Evolutionary conservation across 1,139 yeast species (phyloP).

Genomic region (Candida tropicalis): DNA sequence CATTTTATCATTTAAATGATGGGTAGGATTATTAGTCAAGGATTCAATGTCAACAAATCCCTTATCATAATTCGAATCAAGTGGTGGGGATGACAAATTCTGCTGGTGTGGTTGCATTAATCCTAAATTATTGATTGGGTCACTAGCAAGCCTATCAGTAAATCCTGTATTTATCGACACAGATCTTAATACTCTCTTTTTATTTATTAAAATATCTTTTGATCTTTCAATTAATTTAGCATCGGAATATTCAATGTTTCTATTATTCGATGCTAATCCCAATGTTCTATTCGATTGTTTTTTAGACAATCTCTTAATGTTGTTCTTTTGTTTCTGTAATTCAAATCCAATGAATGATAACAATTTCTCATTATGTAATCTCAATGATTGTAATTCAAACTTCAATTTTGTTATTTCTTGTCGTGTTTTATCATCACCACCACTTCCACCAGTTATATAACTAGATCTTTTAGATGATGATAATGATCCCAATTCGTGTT

Average conservation of each 20-base stretch:
- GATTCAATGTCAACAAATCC: constrained; percentile 6
- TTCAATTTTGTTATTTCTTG: constrained; percentile 56
- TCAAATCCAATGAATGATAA: constrained; percentile 61
- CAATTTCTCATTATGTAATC: constrained; percentile 57
- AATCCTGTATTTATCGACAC: constrained; percentile 48
- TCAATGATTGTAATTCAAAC: constrained; percentile 56
- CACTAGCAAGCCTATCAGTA: constrained; percentile 7
- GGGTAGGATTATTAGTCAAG: constrained; percentile 5
- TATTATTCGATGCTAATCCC: constrained; percentile 6
- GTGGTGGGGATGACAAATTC: no score
- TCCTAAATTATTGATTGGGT: constrained; percentile 12
- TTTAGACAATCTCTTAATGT: constrained; percentile 43
- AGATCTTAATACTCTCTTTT: constrained; percentile 47
- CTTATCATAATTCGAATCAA: background rate
- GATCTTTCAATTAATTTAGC: constrained; percentile 52
- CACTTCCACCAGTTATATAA: constrained; percentile 21
- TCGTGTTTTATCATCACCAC: constrained; percentile 43
- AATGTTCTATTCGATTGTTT: constrained; percentile 29
- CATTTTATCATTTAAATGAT: constrained; percentile 13
- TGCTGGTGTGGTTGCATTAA: constrained; percentile 7
- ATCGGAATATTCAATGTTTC: constrained; percentile 53
- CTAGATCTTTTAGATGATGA: constrained; percentile 42
- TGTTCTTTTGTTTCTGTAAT: constrained; percentile 52
- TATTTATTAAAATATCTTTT: constrained; percentile 43
- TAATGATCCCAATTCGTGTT: constrained; percentile 6